Evolutionary conservation across 768 basidiomycete genomes (phyloP).

Genomic region (Porphyrellus cyaneotinctus): DNA sequence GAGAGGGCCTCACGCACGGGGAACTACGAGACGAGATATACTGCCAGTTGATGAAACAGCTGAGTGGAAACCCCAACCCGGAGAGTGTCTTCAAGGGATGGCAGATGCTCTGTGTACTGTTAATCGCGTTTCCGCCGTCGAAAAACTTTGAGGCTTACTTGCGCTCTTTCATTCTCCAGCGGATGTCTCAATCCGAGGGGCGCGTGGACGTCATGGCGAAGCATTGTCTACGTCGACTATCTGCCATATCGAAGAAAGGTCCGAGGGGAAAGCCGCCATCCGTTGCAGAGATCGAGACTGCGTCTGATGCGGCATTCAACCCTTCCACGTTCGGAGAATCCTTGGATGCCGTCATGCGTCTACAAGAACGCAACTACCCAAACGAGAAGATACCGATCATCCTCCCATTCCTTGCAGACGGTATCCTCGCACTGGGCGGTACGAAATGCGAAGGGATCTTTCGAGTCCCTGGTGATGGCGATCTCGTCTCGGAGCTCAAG

Average conservation of each 20-base stretch:
- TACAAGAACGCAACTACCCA: conserved; percentile 86
- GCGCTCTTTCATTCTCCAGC: conserved; percentile 70
- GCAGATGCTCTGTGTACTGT: conserved; percentile 86
- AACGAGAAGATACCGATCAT: conserved; percentile 85
- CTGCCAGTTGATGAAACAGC: conserved; percentile 89
- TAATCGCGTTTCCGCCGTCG: conserved; percentile 91
- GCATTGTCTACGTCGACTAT: conserved; percentile 78
- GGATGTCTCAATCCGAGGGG: conserved; percentile 63
- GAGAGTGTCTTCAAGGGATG: conserved; percentile 89
- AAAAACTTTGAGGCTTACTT: conserved; percentile 89
- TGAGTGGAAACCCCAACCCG: conserved; percentile 77
- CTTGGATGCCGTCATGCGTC: conserved; percentile 73
- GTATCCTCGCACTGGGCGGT: conserved; percentile 85
- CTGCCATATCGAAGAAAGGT: conserved; percentile 74
- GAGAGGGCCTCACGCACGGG: conserved; percentile 71
- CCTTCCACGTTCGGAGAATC: conserved; percentile 93
- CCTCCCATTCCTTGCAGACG: conserved; percentile 89
- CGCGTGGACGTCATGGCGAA: conserved; percentile 88
- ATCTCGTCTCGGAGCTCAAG: conserved; percentile 84
- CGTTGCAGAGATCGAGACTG: conserved; percentile 85
- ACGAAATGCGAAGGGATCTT: conserved; percentile 87
- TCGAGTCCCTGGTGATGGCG: conserved; percentile 86
- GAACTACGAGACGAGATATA: conserved; percentile 93
- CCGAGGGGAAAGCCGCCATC: conserved; percentile 82
- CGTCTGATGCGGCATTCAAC: conserved; percentile 93